Percentiles rank a stretch among this genome's conserved stretches.
Conservation (phyloP, 2,329 filamentous ascomycete genomes). For the Blastomyces emzantsi region DNA sequence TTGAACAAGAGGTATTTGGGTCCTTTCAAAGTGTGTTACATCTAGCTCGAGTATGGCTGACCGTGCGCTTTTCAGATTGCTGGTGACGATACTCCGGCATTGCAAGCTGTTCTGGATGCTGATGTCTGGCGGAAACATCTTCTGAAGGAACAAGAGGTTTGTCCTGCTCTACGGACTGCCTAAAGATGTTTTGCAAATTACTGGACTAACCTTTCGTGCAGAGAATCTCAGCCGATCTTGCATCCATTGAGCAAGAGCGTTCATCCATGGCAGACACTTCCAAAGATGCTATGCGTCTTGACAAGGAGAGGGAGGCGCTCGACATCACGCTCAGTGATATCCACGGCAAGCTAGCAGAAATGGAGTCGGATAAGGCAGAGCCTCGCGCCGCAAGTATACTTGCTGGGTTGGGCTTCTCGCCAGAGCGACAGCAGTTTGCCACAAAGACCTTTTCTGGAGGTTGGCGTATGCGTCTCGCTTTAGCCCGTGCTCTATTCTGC, state of each 20-base stretch:
- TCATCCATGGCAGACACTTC: constrained; percentile 82
- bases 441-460: constrained; percentile 98
- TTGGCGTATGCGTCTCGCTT: constrained; percentile 97
- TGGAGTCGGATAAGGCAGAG: constrained; percentile 99
- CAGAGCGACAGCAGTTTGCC: constrained; percentile 81
- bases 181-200: background rate
- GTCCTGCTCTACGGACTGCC: constrained; percentile 23
- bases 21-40: background rate
- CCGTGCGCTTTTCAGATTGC: constrained; percentile 52
- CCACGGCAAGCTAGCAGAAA: constrained; percentile 84
- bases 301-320: constrained; percentile 78
- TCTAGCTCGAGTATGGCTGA: constrained; percentile 6
- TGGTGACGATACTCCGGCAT: constrained; percentile 87
- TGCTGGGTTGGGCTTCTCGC: constrained; percentile 91
- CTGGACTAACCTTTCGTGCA: constrained; percentile 20
- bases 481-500: constrained; percentile 93
- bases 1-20: constrained; percentile 80
- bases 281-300: constrained; percentile 72
- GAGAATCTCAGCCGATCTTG: constrained; percentile 69
- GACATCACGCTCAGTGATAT: constrained; percentile 88
- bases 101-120: constrained; percentile 92
- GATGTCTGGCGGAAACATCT: constrained; percentile 98
- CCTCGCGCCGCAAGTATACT: constrained; percentile 91
- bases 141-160: constrained; percentile 73
- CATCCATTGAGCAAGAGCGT: constrained; percentile 67